Conservation (phyloP, 202 grass and related monocot species). For the Cymbopogon flexuosus region DNA sequence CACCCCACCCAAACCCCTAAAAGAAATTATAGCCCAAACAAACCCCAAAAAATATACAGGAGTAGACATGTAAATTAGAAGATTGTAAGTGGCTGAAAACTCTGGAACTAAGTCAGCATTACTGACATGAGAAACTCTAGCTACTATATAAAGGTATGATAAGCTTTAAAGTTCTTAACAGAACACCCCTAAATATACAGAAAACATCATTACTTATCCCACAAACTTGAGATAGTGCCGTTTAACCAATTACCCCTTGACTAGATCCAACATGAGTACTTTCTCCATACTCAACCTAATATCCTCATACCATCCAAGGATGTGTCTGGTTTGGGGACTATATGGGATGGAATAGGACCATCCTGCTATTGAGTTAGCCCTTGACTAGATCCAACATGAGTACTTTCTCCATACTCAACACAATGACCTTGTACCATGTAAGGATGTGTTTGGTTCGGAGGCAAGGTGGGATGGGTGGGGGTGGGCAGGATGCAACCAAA, state of each 20-base stretch:
- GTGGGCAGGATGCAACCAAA: background rate
- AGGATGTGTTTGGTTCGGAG: background rate
- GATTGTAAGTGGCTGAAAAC: conserved; percentile 7
- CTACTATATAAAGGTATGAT: conserved; percentile 9
- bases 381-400: background rate
- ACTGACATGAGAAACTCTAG: background rate
- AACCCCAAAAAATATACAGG: conserved; percentile 7
- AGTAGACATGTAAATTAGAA: conserved; percentile 14
- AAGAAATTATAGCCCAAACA: background rate
- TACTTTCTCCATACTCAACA: background rate
- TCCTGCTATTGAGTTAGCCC: background rate
- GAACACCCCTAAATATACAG: background rate
- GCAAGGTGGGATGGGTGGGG: background rate
- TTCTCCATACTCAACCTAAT: background rate
- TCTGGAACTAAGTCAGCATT: background rate
- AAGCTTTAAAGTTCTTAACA: background rate
- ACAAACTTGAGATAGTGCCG: background rate
- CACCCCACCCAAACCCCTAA: background rate
- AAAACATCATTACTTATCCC: background rate
- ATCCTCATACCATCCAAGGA: background rate
- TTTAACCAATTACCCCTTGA: background rate
- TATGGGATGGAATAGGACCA: background rate
- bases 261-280: conserved; percentile 13
- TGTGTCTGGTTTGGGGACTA: background rate
- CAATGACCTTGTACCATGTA: background rate